phyloP scores from a whole-genome alignment of 2,329 filamentous ascomycete species.

The Alternaria arbusti region DNA sequence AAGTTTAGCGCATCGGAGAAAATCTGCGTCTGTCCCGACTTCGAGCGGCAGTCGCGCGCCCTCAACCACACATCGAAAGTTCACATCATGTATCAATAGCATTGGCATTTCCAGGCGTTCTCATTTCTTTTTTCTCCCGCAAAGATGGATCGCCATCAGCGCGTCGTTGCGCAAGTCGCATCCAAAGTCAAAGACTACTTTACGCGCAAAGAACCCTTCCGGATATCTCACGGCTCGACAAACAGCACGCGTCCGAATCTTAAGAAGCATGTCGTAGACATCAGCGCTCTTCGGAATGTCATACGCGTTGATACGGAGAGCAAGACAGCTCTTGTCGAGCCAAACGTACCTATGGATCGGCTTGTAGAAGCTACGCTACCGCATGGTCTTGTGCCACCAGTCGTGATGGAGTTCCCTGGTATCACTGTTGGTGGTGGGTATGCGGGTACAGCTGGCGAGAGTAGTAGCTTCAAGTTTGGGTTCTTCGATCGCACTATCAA shows the following conservation, averaged over 20 bases:
- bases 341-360: constrained; percentile 72
- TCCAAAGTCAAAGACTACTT: constrained; percentile 58
- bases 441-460: constrained; percentile 71
- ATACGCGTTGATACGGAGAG: constrained; percentile 62
- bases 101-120: constrained; percentile 19
- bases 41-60: not conserved
- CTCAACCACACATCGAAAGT: not conserved
- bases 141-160: constrained; percentile 51
- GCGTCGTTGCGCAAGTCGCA: constrained; percentile 55
- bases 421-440: constrained; percentile 74
- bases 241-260: constrained; percentile 71
- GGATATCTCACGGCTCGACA: constrained; percentile 79
- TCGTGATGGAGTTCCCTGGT: constrained; percentile 76
- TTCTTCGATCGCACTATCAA: constrained; percentile 69
- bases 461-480: constrained; percentile 71
- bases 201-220: constrained; percentile 64
- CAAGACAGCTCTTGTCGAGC: constrained; percentile 69
- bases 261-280: constrained; percentile 64
- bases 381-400: constrained; percentile 65
- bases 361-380: constrained; percentile 65
- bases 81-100: constrained; percentile 27
- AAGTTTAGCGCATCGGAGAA: constrained; percentile 21
- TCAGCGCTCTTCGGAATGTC: constrained; percentile 67
- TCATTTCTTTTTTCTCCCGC: not conserved
- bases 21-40: constrained; percentile 16